Conservation (phyloP, 108 stramenopile genomes). For the Pseudonitzschia multistriata region DNA sequence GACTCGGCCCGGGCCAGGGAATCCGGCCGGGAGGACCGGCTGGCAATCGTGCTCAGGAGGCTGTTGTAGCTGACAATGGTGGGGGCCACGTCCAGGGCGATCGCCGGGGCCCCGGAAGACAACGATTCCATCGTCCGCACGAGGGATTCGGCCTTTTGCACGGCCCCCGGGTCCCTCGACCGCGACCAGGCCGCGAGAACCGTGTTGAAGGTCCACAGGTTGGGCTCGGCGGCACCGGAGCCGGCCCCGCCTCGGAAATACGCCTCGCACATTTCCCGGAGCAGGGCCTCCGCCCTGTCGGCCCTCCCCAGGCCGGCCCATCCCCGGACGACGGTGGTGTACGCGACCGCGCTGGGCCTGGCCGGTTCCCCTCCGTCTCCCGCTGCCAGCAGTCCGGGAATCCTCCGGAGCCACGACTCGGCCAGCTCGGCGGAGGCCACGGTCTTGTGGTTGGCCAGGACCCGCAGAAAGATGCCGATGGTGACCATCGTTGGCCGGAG, state of each 20-base stretch:
- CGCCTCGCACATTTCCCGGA: constrained; percentile 35
- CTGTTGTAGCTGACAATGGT: constrained; percentile 34
- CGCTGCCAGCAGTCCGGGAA: neutral
- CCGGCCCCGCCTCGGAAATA: constrained; percentile 13
- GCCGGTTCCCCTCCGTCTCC: constrained; percentile 9
- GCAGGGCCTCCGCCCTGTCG: constrained; percentile 15
- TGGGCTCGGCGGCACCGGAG: constrained; percentile 18
- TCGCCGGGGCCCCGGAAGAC: neutral
- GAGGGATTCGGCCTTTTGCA: constrained; percentile 23
- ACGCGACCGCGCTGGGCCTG: constrained; percentile 28
- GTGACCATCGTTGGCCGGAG: constrained; percentile 31
- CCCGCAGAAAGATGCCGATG: constrained; percentile 25
- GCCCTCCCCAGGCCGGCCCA: constrained; percentile 33
- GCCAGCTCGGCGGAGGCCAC: constrained; percentile 18
- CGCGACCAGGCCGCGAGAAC: constrained; percentile 37
- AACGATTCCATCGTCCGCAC: constrained; percentile 25
- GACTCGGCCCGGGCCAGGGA: neutral
- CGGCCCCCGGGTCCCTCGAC: constrained; percentile 7
- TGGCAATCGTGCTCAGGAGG: constrained; percentile 29
- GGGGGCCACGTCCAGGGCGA: constrained; percentile 18
- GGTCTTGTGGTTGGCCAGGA: constrained; percentile 19
- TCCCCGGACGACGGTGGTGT: constrained; percentile 29
- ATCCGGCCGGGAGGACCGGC: neutral
- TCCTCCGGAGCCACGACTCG: constrained; percentile 18
- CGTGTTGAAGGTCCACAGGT: constrained; percentile 32